phyloP scores from a whole-genome alignment of 176 grass and related monocot genomes.

The Hyparrhenia diplandra region DNA sequence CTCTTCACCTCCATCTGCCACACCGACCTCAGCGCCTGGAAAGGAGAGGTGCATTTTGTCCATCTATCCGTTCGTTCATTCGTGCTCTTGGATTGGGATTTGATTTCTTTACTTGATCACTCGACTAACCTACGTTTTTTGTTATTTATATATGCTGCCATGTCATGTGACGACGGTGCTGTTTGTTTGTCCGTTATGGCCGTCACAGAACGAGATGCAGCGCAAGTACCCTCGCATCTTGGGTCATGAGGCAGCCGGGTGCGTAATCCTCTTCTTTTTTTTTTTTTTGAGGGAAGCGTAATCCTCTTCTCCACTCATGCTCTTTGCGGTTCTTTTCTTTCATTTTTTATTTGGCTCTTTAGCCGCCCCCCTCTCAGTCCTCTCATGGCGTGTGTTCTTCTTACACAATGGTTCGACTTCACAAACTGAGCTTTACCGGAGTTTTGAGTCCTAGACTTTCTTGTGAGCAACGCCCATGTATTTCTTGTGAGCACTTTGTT shows the following conservation, averaged over 20 bases:
- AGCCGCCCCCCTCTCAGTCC: no score
- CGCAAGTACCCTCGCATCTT: conserved; percentile 71
- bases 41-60: conserved; percentile 54
- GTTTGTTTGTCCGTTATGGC: not conserved
- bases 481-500: no score
- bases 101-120: not conserved
- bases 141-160: not conserved
- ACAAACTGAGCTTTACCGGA: no score
- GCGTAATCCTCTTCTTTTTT: no score
- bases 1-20: conserved; percentile 92
- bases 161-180: not conserved
- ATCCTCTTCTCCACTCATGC: not conserved
- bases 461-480: no score
- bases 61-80: not conserved
- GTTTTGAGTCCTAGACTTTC: no score
- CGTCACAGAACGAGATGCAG: conserved; percentile 56
- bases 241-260: conserved; percentile 90
- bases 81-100: not conserved
- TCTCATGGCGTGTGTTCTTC: no score
- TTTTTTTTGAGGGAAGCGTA: no score
- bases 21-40: conserved; percentile 81
- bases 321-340: not conserved
- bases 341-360: not conserved
- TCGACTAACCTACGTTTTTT: not conserved
- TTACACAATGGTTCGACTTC: no score